Conservation (phyloP, 2,329 filamentous ascomycete genomes). For the Phialocephala subalpina region DNA sequence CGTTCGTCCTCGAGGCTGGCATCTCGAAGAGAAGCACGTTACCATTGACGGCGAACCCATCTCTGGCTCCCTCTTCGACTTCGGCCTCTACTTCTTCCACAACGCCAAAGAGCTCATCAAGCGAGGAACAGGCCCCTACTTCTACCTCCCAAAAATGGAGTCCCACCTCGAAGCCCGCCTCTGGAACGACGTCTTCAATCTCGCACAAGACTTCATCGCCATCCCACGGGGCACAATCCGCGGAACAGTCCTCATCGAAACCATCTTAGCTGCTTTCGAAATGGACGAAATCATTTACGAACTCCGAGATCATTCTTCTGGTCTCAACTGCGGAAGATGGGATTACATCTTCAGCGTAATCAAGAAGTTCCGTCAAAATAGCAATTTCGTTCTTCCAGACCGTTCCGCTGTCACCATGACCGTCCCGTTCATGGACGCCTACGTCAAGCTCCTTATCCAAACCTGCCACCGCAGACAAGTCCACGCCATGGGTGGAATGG, state of each 20-base stretch:
- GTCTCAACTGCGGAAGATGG: constrained; percentile 98
- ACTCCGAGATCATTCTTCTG: constrained; percentile 93
- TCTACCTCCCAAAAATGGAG: constrained; percentile 98
- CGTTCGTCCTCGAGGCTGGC: constrained; percentile 94
- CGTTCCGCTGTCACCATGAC: constrained; percentile 95
- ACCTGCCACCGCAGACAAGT: constrained; percentile 96
- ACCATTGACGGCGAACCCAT: constrained; percentile 95
- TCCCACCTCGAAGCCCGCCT: constrained; percentile 95
- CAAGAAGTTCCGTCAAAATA: constrained; percentile 98
- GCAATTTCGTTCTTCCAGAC: constrained; percentile 92
- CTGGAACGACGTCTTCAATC: constrained; percentile 98
- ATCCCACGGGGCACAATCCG: constrained; percentile 92
- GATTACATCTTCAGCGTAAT: constrained; percentile 99
- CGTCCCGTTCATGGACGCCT: constrained; percentile 96
- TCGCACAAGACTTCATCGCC: constrained; percentile 91
- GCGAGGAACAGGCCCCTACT: constrained; percentile 90
- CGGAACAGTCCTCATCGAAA: constrained; percentile 96
- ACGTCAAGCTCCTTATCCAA: constrained; percentile 96
- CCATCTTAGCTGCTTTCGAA: constrained; percentile 96
- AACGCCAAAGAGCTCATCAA: constrained; percentile 90
- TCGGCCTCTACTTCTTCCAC: constrained; percentile 99
- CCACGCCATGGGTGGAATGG: constrained; percentile 99
- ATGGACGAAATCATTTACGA: constrained; percentile 99
- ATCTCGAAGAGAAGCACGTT: constrained; percentile 98
- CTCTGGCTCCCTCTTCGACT: constrained; percentile 92